Percentiles rank a stretch among this genome's conserved stretches.
Evolutionary conservation across 202 grass and related monocot species (phyloP).

Genomic region (Cymbopogon flexuosus): DNA sequence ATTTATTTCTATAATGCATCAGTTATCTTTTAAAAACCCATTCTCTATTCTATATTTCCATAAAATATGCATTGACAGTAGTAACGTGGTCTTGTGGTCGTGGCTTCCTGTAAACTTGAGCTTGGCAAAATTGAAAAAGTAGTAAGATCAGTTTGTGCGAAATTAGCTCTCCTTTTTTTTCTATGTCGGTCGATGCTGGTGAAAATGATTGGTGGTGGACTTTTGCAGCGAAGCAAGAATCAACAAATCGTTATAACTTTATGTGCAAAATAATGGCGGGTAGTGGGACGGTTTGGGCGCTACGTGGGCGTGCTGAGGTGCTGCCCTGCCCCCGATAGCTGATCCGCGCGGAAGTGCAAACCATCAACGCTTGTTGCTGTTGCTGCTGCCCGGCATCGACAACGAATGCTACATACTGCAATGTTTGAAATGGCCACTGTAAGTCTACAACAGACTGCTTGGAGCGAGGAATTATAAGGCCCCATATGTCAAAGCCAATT

Average conservation of each 20-base stretch:
- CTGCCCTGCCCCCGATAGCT: no score
- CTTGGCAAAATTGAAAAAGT: slow-evolving; percentile 30
- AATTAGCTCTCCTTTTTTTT: background rate
- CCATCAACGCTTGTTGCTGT: no score
- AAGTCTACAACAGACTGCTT: background rate
- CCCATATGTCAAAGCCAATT: no score
- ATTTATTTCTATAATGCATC: slow-evolving; percentile 38
- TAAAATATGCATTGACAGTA: slow-evolving; percentile 29
- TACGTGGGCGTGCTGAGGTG: no score
- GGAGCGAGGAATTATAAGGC: no score
- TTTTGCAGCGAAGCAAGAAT: background rate
- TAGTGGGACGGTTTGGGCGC: no score
- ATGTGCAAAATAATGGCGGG: background rate
- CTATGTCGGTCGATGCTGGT: background rate
- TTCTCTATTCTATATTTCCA: slow-evolving; percentile 38
- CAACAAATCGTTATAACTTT: no score
- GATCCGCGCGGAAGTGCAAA: no score
- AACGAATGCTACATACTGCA: no score
- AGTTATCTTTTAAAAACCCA: slow-evolving; percentile 24
- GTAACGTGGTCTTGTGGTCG: slow-evolving; percentile 14
- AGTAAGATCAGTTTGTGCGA: slow-evolving; percentile 12
- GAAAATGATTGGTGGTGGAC: background rate
- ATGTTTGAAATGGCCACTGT: no score
- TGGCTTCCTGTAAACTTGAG: slow-evolving; percentile 34
- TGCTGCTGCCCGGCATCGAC: no score